Base-by-base conservation (phyloP, 352 stramenopile species). In the Peronospora tabacina region DNA sequence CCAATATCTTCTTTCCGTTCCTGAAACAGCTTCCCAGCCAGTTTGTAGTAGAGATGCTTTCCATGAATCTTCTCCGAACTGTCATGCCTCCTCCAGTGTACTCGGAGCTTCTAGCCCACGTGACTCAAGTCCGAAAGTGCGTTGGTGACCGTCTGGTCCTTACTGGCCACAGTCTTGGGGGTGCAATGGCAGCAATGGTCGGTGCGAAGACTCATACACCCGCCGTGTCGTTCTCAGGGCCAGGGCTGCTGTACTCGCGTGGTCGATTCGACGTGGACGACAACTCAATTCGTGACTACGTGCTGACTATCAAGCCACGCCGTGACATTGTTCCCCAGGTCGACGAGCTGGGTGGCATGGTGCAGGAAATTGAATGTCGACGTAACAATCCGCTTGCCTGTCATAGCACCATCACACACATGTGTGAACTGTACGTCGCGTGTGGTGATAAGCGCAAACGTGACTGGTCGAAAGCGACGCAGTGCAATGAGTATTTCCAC, bases 281-380 rank as follows among this genome's bases (percentile, higher is more conserved):
- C 42, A 40, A 68, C 16, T 81, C 80, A 20, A 83, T 90, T 39
- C 73, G 77, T 16, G 75, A 90, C 58, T 84, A 87, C 35, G 80
- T 90, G 49, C 43, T 90, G 48, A 89, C 80, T 19, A 79, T 90
- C 62, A 90, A 89, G 36, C 75, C 80, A 0, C 60, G 70, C 35
- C 87, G 78, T 30, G 80, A 90, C 52, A 90, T 90, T 29, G 73
- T 90, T 12, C 77, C 80, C 15, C 68, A 69, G n/a, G 75, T 89
- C 16, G 80, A 90, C 45, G 65, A 84, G 39, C 63, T 90, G 5
- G 75, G 77, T 16, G 80, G 80, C 7, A 69, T 90, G 73, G 75
- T 94, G n/a, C 83, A 94, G 54, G 81, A 94, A 58, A 90, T 92
- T 39, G 75, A 90, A 52, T 94, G 83, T 49, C 82, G 79, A 17